Conservation (phyloP, 345 rosid species). For the Citrus inodora region DNA sequence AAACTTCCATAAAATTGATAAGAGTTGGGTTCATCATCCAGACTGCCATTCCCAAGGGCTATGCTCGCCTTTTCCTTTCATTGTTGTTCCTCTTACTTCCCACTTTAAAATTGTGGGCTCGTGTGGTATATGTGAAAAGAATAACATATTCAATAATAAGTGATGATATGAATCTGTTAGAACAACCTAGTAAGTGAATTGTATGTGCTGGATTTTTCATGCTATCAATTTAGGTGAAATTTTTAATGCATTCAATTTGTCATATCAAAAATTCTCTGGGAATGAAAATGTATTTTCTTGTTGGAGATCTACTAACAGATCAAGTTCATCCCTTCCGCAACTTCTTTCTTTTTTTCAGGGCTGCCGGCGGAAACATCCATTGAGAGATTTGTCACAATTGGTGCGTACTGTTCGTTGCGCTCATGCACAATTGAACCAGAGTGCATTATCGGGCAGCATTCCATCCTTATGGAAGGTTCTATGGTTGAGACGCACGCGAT, state of each 20-base stretch:
- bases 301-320: not conserved
- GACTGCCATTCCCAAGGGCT: not conserved
- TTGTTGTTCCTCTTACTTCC: not conserved
- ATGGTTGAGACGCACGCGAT: slow-evolving; percentile 87
- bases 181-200: not conserved
- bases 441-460: slow-evolving; percentile 94
- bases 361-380: slow-evolving; percentile 85
- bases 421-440: slow-evolving; percentile 98
- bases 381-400: slow-evolving; percentile 88
- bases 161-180: not conserved
- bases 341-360: slow-evolving; percentile 43
- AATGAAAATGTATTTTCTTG: not conserved
- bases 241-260: not conserved
- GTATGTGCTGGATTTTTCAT: not conserved
- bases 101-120: not conserved
- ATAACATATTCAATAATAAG: not conserved
- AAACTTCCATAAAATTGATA: not conserved
- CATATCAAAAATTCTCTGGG: not conserved
- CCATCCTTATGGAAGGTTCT: slow-evolving; percentile 98
- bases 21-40: not conserved
- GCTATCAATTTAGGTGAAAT: not conserved
- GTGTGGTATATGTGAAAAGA: not conserved
- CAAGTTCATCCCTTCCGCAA: not conserved
- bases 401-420: slow-evolving; percentile 80
- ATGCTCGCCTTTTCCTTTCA: not conserved